Percentiles rank a stretch among this genome's conserved stretches.
phyloP scores from a whole-genome alignment of 495 filamentous ascomycete species.

The Daldinia caldariorum region DNA sequence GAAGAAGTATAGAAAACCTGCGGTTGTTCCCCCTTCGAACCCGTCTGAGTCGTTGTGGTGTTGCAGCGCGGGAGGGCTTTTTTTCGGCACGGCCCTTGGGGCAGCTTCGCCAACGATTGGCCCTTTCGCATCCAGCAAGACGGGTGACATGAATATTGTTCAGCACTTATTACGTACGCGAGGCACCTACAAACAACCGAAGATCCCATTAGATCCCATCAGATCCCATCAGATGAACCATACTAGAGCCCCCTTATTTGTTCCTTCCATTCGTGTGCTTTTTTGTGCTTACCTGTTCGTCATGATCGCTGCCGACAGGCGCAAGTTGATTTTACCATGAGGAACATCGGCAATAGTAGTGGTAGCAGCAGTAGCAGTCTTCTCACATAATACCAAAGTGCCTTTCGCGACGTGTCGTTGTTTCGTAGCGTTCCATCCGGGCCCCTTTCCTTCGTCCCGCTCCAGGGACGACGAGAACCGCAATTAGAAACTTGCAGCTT shows the following conservation, averaged over 20 bases:
- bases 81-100: conserved; percentile 14
- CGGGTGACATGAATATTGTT: conserved; percentile 35
- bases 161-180: conserved; percentile 36
- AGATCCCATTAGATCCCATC: conserved; percentile 33
- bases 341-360: too few species aligned
- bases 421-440: conserved; percentile 41
- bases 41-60: background rate
- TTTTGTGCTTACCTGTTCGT: background rate
- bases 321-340: conserved; percentile 16
- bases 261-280: conserved; percentile 9
- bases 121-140: conserved; percentile 13
- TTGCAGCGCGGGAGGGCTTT: conserved; percentile 11
- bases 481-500: conserved; percentile 25
- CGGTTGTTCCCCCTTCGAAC: background rate
- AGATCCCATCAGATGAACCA: conserved; percentile 31
- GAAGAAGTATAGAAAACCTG: conserved; percentile 10
- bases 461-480: conserved; percentile 18
- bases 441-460: conserved; percentile 20
- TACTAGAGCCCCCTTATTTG: conserved; percentile 11
- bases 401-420: conserved; percentile 35
- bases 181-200: conserved; percentile 40
- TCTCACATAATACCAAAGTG: conserved; percentile 42
- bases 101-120: conserved; percentile 17
- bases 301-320: conserved; percentile 10
- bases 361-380: background rate